Percentiles rank a stretch among this genome's conserved stretches.
Conservation (phyloP, 208 protist genomes). For the Wallacemonas sp. region DNA sequence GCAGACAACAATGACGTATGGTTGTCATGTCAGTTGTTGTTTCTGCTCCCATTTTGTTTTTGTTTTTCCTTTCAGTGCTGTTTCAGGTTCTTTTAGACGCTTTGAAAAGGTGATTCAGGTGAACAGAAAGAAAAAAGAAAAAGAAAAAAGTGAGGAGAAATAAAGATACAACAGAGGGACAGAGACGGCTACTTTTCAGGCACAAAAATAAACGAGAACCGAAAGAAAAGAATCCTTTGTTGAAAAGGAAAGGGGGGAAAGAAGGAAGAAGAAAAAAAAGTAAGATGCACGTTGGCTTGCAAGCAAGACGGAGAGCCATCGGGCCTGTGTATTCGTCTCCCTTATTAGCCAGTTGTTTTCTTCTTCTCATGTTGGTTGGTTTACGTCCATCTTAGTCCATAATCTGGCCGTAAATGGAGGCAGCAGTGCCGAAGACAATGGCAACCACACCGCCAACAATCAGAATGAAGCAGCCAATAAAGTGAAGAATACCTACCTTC, state of each 20-base stretch:
- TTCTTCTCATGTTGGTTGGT: no score
- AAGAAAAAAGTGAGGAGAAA: constrained; percentile 13
- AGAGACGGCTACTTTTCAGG: constrained; percentile 14
- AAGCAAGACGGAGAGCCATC: no score
- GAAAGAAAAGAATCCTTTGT: constrained; percentile 18
- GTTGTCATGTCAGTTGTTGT: no score
- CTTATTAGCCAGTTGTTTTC: no score
- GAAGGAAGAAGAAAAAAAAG: constrained; percentile 16
- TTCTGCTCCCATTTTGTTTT: no score
- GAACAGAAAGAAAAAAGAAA: constrained; percentile 15
- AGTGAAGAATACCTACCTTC: constrained; percentile 50
- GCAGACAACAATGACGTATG: no score
- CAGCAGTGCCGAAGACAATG: constrained; percentile 69
- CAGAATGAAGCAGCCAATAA: constrained; percentile 50
- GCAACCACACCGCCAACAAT: constrained; percentile 66
- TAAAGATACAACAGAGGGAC: constrained; percentile 8
- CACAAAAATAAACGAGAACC: background rate
- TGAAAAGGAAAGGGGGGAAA: no score
- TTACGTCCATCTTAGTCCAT: no score
- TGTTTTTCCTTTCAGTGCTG: no score
- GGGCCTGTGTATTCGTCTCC: background rate
- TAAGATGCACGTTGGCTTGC: background rate
- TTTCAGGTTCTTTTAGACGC: no score
- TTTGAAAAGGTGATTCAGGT: background rate
- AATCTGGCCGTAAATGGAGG: constrained; percentile 53